Conservation (phyloP, 106 monocot species). For the Cymbidium sinense region DNA sequence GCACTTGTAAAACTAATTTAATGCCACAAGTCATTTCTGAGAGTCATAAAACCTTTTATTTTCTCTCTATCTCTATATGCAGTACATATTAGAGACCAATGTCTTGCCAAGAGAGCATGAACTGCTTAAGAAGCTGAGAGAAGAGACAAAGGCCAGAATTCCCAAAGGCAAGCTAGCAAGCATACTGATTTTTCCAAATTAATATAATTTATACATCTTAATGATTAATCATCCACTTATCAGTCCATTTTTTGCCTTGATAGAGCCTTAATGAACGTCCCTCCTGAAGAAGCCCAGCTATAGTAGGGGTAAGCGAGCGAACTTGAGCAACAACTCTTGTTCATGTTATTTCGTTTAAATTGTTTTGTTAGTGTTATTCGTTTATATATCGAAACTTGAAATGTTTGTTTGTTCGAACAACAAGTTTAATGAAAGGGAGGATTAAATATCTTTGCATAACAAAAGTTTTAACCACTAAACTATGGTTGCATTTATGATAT, state of each 20-base stretch:
- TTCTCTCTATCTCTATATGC: neutral
- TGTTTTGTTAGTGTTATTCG: too few relatives aligned
- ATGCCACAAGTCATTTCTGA: too few relatives aligned
- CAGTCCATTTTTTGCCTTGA: neutral
- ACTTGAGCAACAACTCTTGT: conserved; percentile 35
- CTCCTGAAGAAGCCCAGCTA: conserved; percentile 42
- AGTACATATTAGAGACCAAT: conserved; percentile 22
- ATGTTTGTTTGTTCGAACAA: too few relatives aligned
- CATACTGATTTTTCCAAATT: neutral
- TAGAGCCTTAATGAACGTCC: conserved; percentile 26
- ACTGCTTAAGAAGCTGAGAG: conserved; percentile 18
- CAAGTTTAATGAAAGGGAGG: too few relatives aligned
- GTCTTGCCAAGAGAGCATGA: conserved; percentile 24
- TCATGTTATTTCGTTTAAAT: too few relatives aligned
- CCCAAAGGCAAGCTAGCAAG: conserved; percentile 7
- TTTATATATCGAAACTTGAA: too few relatives aligned
- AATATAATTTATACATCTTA: neutral
- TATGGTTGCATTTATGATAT: too few relatives aligned
- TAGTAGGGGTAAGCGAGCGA: conserved; percentile 29
- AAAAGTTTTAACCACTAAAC: too few relatives aligned
- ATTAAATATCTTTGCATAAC: too few relatives aligned
- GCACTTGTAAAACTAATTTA: too few relatives aligned
- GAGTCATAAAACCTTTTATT: too few relatives aligned
- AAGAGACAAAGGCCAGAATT: conserved; percentile 9
- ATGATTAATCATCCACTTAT: neutral